Base-by-base conservation (phyloP, 345 rosid species). In the Moricandia arvensis region DNA sequence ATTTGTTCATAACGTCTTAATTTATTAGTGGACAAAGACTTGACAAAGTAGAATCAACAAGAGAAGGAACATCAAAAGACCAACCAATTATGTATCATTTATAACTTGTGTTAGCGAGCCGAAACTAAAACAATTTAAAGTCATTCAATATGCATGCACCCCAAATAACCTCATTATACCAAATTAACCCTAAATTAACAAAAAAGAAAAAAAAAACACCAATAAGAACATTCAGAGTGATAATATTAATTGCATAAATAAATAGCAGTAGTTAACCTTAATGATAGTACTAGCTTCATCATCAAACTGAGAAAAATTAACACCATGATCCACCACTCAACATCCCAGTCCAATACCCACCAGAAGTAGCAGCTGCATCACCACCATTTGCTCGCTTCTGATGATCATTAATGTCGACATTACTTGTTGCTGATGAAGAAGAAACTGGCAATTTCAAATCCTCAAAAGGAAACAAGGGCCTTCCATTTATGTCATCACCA, bases 311-410 rank as follows among this genome's bases (percentile, higher is more conserved):
- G 75, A 29, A 74, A 12, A 47, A 61, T 65, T 71, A 81, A 84
- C 86, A 89, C 98, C 97, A 94, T 80, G 97, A 87, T 82, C 97
- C 95, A 63, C 98, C 98, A 68, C 92, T 93, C 76, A 94, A 79
- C 91, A 90, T 89, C 65, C 97, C 97, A 81, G 88, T 87, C 98
- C 98, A 94, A 75, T 87, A 94, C 10, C 93, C 98, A 62, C 83
- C 69, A 30, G 95, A 82, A 80, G 82, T 68, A 43, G 81, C 16
- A 16, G 79, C 71, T 61, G 61, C 75, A 45, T 73, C 82, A 73
- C 81, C 87, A 63, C 82, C 87, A 55, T 80, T 81, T 59, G 78
- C 89, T 63, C 76, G 81, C 63, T 82, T 84, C 69, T 80, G 87
- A 12, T 88, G 81, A 61, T 89, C 85, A 68, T 66, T 73, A 21